Conservation (phyloP, 129 eudicot genomes). For the Centella asiatica region DNA sequence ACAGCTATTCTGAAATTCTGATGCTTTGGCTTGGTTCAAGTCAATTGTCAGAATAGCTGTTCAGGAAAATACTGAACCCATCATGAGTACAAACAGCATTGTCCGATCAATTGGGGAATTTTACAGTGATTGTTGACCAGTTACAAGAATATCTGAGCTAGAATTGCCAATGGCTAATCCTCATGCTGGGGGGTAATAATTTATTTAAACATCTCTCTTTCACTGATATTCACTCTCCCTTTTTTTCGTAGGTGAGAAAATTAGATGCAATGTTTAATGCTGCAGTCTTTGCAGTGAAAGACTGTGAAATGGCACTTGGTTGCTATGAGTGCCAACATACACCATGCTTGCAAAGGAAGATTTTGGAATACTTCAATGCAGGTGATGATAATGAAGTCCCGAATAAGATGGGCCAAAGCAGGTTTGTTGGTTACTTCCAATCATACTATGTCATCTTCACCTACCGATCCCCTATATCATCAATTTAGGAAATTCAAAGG, state of each 20-base stretch:
- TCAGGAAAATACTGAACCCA: neutral
- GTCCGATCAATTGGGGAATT: neutral
- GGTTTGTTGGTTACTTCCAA: constrained; percentile 23
- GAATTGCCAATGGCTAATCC: constrained; percentile 5
- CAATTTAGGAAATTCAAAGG: neutral
- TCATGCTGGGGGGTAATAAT: neutral
- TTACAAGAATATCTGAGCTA: neutral
- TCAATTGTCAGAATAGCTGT: neutral
- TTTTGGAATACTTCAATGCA: constrained; percentile 55
- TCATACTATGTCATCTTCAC: neutral
- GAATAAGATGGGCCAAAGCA: constrained; percentile 47
- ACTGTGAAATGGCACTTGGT: constrained; percentile 55
- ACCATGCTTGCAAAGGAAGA: constrained; percentile 68
- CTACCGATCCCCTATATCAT: neutral
- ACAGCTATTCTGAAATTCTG: neutral
- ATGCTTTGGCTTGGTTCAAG: neutral
- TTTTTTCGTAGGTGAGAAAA: constrained; percentile 49
- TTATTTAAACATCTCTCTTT: neutral
- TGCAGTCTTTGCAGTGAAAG: constrained; percentile 57
- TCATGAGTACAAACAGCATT: too few relatives aligned
- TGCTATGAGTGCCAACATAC: constrained; percentile 64
- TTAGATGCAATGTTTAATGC: constrained; percentile 74
- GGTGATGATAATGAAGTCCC: constrained; percentile 36
- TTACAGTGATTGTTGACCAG: neutral
- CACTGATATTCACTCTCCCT: constrained; percentile 12